Evolutionary conservation across 768 basidiomycete genomes (phyloP).

Genomic region (Mycena galopus): DNA sequence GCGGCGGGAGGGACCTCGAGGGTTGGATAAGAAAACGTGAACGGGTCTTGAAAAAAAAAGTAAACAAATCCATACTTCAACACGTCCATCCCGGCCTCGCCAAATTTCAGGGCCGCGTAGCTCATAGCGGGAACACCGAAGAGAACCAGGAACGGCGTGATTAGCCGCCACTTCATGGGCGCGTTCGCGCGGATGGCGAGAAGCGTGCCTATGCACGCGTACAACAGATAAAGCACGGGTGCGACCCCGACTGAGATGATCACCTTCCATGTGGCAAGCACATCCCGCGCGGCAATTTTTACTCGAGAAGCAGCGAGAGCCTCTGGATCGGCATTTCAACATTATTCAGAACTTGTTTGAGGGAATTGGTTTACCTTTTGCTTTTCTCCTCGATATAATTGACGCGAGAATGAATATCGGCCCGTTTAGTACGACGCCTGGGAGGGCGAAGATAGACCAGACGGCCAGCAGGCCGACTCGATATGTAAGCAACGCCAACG

Average conservation of each 20-base stretch:
- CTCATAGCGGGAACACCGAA: conserved; percentile 88
- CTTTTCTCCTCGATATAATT: conserved; percentile 88
- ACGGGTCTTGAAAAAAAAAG: not conserved
- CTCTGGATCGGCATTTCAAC: conserved; percentile 61
- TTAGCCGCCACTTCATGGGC: conserved; percentile 72
- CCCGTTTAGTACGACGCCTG: conserved; percentile 91
- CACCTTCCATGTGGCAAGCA: conserved; percentile 98
- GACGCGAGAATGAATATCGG: conserved; percentile 95
- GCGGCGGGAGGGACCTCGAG: conserved; percentile 78
- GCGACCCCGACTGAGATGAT: conserved; percentile 93
- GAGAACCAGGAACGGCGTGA: conserved; percentile 84
- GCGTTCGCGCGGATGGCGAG: conserved; percentile 77
- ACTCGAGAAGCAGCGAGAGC: conserved; percentile 95
- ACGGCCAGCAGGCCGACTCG: conserved; percentile 80
- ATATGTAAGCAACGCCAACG: conserved; percentile 85
- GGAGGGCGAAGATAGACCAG: conserved; percentile 89
- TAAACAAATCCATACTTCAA: conserved; percentile 47
- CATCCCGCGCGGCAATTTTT: conserved; percentile 95
- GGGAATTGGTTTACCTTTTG: conserved; percentile 70
- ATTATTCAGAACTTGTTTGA: not conserved
- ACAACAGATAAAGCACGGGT: conserved; percentile 87
- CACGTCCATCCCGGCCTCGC: conserved; percentile 98
- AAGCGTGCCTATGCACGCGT: conserved; percentile 83
- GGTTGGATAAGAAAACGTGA: not conserved
- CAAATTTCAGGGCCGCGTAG: conserved; percentile 95